Evolutionary conservation across 2,329 filamentous ascomycete species (phyloP).

Genomic region (Xylariaceae sp.): DNA sequence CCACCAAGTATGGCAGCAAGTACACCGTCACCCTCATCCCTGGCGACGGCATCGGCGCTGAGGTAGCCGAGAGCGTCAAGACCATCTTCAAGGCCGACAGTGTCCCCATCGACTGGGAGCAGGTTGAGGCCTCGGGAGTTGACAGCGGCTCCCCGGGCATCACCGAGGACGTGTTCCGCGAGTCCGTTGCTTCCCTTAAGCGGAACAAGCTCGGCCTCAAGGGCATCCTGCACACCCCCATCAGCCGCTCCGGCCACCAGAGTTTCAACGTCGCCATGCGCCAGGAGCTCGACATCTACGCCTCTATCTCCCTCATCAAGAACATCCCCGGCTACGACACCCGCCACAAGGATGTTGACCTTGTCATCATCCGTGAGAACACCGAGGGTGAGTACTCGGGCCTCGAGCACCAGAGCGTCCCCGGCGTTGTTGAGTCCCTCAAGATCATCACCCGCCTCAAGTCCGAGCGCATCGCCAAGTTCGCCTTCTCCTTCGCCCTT

Average conservation of each 20-base stretch:
- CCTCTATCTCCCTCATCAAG: constrained; percentile 96
- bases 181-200: constrained; percentile 91
- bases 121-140: constrained; percentile 91
- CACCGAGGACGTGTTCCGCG: constrained; percentile 91
- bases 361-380: constrained; percentile 99
- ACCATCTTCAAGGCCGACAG: constrained; percentile 99
- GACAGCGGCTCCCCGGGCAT: constrained; percentile 75
- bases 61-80: constrained; percentile 97
- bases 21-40: constrained; percentile 99
- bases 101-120: constrained; percentile 97
- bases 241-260: constrained; percentile 95
- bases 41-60: constrained; percentile 96
- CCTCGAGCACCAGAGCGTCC: constrained; percentile 96
- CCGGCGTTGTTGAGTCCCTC: constrained; percentile 95
- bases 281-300: constrained; percentile 99
- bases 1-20: constrained; percentile 97
- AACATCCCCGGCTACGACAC: constrained; percentile 99
- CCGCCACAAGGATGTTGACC: constrained; percentile 93
- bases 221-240: constrained; percentile 96
- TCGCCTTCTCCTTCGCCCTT: constrained; percentile 95
- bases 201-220: constrained; percentile 99
- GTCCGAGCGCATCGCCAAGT: constrained; percentile 98
- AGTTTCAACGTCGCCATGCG: constrained; percentile 99
- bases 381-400: constrained; percentile 99
- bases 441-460: constrained; percentile 99